Base-by-base conservation (phyloP, 176 grass and related monocot species). In the Ampelocalamus luodianensis region DNA sequence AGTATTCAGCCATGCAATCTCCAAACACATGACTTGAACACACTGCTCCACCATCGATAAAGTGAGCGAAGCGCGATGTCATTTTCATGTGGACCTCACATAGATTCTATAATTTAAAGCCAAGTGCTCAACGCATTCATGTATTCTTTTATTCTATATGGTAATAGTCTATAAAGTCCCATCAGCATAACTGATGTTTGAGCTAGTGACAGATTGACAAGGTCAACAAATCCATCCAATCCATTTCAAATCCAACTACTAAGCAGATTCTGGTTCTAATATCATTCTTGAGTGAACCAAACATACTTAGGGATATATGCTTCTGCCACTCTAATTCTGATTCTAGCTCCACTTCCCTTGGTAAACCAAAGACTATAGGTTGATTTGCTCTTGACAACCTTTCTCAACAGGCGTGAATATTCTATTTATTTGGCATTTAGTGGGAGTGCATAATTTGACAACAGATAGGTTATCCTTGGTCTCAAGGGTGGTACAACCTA, bases 261-360 rank as follows among this genome's bases (percentile, higher is more conserved):
- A 49, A 42, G 9, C 17, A 79, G 34, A 65, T 55, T 24, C 36
- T 49, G 45, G 23, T 51, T 78, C 16, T 17, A 53, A 24, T 63
- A 29, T 6, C 80, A 29, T 70, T 67, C 17, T 38, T 10, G 50
- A 76, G 26, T 27, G 11, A 69, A 69, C 39, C 55, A 74, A 55
- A 70, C 46, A 51, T 20, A 76, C 22, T 55, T 56, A 73, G 17
- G 20, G 16, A 24, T 65, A 64, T 22, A 43, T 68, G 70, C 20
- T 69, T 89, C 64, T 86, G 45, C 23, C 18, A 64, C 38, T 74
- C 46, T 8, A 84, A 46, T 72, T 14, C 36, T 14, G 20, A 20
- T 68, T 61, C 11, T 49, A 69, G 1, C n/a, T 43, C 44, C 16
- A 70, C 24, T 85, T 63, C 29, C 43, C 29, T 53, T 26, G 14